A percentile compares a stretch with the other conserved stretches of the same genome.
Conservation (phyloP, 1,284 basidiomycete species). For the Albatrellus sp. region DNA sequence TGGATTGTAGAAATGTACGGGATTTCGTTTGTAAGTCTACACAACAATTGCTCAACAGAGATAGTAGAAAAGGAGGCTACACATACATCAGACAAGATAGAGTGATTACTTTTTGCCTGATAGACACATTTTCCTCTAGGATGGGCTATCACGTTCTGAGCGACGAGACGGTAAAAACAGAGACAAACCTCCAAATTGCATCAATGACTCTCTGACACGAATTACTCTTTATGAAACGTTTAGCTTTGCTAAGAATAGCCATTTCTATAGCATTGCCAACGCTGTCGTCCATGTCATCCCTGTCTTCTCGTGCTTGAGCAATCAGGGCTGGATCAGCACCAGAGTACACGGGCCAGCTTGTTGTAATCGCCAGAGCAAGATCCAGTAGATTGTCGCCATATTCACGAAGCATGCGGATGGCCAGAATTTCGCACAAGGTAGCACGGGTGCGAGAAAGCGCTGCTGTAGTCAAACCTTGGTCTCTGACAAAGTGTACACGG, state of each 20-base stretch:
- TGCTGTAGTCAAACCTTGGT: conserved; percentile 51
- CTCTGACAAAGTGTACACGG: conserved; percentile 74
- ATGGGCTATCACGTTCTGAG: conserved; percentile 2
- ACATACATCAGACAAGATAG: conserved; percentile 75
- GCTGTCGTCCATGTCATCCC: conserved; percentile 63
- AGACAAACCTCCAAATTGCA: conserved; percentile 54
- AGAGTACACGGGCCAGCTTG: conserved; percentile 78
- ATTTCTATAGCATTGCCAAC: conserved; percentile 87
- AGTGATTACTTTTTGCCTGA: conserved; percentile 75
- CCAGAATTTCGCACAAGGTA: conserved; percentile 80
- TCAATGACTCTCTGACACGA: conserved; percentile 83
- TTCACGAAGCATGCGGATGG: conserved; percentile 69
- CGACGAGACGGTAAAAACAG: background rate
- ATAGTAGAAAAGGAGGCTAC: conserved; percentile 1
- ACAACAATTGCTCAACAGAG: conserved; percentile 1
- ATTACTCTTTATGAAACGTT: conserved; percentile 77
- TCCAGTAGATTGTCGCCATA: conserved; percentile 68
- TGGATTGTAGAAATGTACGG: conserved; percentile 90
- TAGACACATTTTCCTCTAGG: conserved; percentile 79
- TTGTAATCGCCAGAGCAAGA: conserved; percentile 72
- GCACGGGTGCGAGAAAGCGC: conserved; percentile 70
- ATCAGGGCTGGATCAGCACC: conserved; percentile 64
- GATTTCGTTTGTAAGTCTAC: conserved; percentile 86
- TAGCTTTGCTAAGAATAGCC: conserved; percentile 78
- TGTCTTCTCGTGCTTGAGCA: conserved; percentile 52